Percentiles rank a stretch among this genome's conserved stretches.
These are phyloP conservation scores for Haplosporangium sp. DNA, from an alignment of 371 early-diverging fungal genomes.

Conservation along the genomic window DNA sequence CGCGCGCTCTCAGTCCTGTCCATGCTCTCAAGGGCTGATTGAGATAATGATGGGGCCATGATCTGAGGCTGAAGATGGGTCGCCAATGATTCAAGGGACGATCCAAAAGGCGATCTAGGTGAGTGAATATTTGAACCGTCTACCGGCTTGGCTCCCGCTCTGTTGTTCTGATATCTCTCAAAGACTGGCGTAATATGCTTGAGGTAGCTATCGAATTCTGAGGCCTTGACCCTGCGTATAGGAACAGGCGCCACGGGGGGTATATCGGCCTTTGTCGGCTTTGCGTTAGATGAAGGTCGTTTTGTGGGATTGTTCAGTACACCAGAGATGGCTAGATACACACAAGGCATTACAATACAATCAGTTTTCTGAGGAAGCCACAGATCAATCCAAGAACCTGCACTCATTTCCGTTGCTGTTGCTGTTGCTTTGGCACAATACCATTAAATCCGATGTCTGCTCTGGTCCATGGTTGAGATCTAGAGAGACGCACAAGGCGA, in stretches of 20 bases:
- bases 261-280: slow-evolving; percentile 70
- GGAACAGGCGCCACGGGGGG: slow-evolving; percentile 75
- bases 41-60: slow-evolving; percentile 41
- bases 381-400: not conserved
- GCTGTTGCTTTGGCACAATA: not conserved
- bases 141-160: slow-evolving; percentile 31
- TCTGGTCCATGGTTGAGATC: slow-evolving; percentile 70
- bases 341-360: not conserved
- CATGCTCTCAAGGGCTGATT: slow-evolving; percentile 10
- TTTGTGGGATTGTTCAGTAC: slow-evolving; percentile 72
- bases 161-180: slow-evolving; percentile 70
- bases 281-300: slow-evolving; percentile 56
- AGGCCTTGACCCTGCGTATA: slow-evolving; percentile 68
- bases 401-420: not conserved
- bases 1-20: slow-evolving; percentile 54
- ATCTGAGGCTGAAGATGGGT: slow-evolving; percentile 42
- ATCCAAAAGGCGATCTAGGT: slow-evolving; percentile 47
- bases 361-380: slow-evolving; percentile 51
- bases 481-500: not conserved
- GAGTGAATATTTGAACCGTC: slow-evolving; percentile 36
- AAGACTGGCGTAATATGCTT: slow-evolving; percentile 68
- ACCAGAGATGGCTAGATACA: slow-evolving; percentile 55
- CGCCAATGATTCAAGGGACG: slow-evolving; percentile 35
- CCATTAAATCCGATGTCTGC: slow-evolving; percentile 74
- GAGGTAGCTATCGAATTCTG: slow-evolving; percentile 77